Percentiles rank a stretch among this genome's conserved stretches.
These are phyloP conservation scores for Blastobotrys elegans DNA, from an alignment of 1,139 yeast species.

Conservation along the genomic window DNA sequence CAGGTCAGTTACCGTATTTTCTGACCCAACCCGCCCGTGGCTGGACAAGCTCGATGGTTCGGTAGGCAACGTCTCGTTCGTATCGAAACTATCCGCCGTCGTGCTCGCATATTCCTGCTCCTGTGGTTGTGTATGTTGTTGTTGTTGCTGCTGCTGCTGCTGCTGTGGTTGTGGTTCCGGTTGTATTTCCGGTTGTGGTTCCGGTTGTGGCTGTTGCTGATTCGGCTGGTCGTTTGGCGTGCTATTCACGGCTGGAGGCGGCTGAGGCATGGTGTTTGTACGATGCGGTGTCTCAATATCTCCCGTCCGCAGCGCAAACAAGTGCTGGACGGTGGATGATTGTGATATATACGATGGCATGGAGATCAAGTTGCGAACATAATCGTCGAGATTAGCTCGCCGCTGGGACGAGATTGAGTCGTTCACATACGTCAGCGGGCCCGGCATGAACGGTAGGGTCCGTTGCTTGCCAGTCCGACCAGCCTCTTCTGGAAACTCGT, in stretches of 20 bases:
- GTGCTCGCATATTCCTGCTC: conserved; percentile 15
- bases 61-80: conserved; percentile 1
- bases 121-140: conserved; percentile 13
- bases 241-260: conserved; percentile 20
- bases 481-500: conserved; percentile 86
- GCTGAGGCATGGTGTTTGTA: conserved; percentile 40
- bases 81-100: background rate
- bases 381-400: conserved; percentile 77
- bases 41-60: background rate
- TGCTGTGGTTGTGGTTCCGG: conserved; percentile 41
- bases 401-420: conserved; percentile 84
- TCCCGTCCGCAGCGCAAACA: conserved; percentile 67
- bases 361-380: conserved; percentile 66
- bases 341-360: conserved; percentile 76
- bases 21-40: conserved; percentile 3
- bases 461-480: conserved; percentile 78
- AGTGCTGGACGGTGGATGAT: conserved; percentile 55
- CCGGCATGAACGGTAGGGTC: conserved; percentile 90
- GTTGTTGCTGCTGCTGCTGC: conserved; percentile 25
- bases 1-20: conserved; percentile 10
- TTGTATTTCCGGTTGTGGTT: too few relatives aligned
- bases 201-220: conserved; percentile 31
- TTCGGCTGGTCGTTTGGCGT: background rate
- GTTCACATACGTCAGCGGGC: conserved; percentile 89
- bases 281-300: conserved; percentile 46